These are phyloP conservation scores for Globisporangium cylindrosporum DNA, from an alignment of 352 stramenopile species.

Conservation along the genomic window DNA sequence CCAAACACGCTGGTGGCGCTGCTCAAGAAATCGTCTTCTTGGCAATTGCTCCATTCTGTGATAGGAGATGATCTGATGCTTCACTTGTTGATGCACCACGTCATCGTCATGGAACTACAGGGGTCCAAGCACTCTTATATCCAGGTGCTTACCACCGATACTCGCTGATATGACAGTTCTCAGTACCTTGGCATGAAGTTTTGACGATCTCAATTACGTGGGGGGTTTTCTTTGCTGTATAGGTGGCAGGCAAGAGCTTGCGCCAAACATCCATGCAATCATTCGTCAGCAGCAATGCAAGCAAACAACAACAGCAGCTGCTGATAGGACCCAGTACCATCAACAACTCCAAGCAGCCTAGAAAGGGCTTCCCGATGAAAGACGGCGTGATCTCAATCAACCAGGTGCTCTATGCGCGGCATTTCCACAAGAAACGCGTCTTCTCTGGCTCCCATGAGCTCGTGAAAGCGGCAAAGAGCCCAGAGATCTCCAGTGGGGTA, in stretches of 20 bases:
- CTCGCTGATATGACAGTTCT: neutral
- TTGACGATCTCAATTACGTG: neutral
- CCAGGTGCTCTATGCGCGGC: conserved; percentile 55
- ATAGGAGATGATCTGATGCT: conserved; percentile 70
- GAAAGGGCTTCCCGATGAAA: neutral
- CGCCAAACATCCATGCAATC: conserved; percentile 21
- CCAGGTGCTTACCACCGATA: conserved; percentile 31
- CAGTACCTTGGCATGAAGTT: neutral
- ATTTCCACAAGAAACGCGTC: conserved; percentile 30
- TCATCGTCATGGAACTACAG: conserved; percentile 45
- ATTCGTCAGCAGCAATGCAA: neutral
- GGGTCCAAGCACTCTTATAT: conserved; percentile 35
- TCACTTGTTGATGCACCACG: conserved; percentile 64
- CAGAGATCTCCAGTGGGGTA: conserved; percentile 29
- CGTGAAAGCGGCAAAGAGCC: conserved; percentile 27
- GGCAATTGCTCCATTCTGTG: conserved; percentile 43
- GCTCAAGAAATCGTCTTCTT: conserved; percentile 48
- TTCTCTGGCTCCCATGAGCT: conserved; percentile 39
- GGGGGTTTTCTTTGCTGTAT: neutral
- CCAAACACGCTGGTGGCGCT: conserved; percentile 68
- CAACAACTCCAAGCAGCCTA: neutral
- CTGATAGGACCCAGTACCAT: neutral
- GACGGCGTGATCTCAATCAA: conserved; percentile 48
- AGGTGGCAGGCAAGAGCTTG: conserved; percentile 56
- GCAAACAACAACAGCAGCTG: neutral